Base-by-base conservation (phyloP, 2,329 filamentous ascomycete species). In the Hyphodiscus sp. region DNA sequence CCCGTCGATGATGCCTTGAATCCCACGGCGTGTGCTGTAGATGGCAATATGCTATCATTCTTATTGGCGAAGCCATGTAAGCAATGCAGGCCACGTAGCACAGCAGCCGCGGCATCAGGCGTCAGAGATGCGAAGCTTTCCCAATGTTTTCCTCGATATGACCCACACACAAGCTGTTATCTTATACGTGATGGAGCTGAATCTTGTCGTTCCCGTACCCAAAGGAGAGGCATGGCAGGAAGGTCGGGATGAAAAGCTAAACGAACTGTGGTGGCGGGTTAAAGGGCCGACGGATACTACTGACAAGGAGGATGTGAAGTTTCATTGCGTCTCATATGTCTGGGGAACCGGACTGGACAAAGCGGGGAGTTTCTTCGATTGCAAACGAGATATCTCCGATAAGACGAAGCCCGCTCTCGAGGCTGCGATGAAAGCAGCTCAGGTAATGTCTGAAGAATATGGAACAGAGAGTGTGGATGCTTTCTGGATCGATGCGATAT, bases 401-500 rank as follows among this genome's bases (percentile, higher is more conserved):
- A 50, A 55, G 50, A 57, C 54, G 10, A 47, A 56, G 13, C 58
- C 56, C 5, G 58, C 53, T 6, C 53, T 59, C 0, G 46, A 47
- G 2, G 58, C 56, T 26, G 58, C 56, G 1, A 56, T 59, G n/a
- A 54, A 49, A 42, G 58, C 58, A 4, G 51, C 49, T 5, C 49
- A 52, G 3, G 38, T 30, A 6, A 42, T 55, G 9, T 20, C 42
- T 23, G 20, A 30, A 13, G 41, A 54, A 11, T 18, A 38, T 4
- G 42, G 44, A 41, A 44, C 20, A 2, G 46, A 50, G 10, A 49
- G 45, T 4, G 42, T 52, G 10, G 55, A 59, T 18, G 56, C 51
- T 3, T 59, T 58, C 38, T 59, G 58, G 56, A 59, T 60, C 13
- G 58, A 59, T 50, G 58, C 56, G 7, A 44, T 60, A 8, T 60